Conservation (phyloP, 2,329 filamentous ascomycete species). For the Camptophora hylomeconis region DNA sequence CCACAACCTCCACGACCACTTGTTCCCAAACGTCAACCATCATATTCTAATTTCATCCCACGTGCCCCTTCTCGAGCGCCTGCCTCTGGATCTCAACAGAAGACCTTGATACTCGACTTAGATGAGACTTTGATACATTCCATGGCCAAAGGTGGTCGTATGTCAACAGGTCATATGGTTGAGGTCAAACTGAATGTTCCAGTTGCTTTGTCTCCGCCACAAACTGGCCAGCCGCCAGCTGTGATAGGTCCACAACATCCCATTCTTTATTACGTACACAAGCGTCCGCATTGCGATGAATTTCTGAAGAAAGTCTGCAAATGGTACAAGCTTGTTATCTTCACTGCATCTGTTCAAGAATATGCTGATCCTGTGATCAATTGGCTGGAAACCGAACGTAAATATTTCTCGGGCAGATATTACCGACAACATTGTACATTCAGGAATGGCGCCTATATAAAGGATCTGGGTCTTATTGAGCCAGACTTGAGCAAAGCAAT, state of each 20-base stretch:
- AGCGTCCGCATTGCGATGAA: conserved; percentile 91
- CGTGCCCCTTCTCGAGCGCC: conserved; percentile 26
- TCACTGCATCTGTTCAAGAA: conserved; percentile 95
- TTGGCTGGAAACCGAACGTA: conserved; percentile 92
- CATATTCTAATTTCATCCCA: conserved; percentile 55
- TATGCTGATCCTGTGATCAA: conserved; percentile 98
- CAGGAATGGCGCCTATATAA: conserved; percentile 92
- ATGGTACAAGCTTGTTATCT: conserved; percentile 96
- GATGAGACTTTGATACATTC: conserved; percentile 98
- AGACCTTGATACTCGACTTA: conserved; percentile 88
- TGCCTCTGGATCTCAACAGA: conserved; percentile 51
- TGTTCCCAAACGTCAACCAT: conserved; percentile 78
- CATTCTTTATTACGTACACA: conserved; percentile 97
- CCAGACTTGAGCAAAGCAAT: conserved; percentile 95
- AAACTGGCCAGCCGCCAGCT: conserved; percentile 43
- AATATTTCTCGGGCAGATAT: conserved; percentile 87
- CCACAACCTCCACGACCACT: conserved; percentile 81
- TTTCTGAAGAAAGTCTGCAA: conserved; percentile 89
- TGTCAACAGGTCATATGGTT: conserved; percentile 97
- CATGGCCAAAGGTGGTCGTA: conserved; percentile 88
- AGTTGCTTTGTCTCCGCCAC: conserved; percentile 29
- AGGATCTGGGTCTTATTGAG: conserved; percentile 90
- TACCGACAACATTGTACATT: conserved; percentile 97
- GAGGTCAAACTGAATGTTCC: conserved; percentile 77
- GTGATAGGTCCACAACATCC: conserved; percentile 76